These are phyloP conservation scores for Ophiobolus disseminans DNA, from an alignment of 2,329 filamentous ascomycete genomes.

Conservation along the genomic window DNA sequence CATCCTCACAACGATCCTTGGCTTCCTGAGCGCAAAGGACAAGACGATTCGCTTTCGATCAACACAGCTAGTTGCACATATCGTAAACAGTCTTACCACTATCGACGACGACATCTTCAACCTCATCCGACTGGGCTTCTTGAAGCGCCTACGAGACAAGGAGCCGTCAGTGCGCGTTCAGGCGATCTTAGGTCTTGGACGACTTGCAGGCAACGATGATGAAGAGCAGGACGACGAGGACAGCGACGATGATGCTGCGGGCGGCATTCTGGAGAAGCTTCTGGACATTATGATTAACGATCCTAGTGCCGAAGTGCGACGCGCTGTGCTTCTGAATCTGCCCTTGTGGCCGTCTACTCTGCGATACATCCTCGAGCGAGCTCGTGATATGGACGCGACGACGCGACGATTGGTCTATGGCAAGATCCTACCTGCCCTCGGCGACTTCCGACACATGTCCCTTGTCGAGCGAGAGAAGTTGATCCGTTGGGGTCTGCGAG, in stretches of 20 bases:
- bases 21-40: conserved; percentile 84
- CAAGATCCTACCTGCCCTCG: conserved; percentile 82
- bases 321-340: conserved; percentile 88
- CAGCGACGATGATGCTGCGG: conserved; percentile 69
- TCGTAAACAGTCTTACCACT: conserved; percentile 89
- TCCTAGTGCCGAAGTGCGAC: conserved; percentile 88
- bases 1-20: conserved; percentile 75
- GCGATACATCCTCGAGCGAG: conserved; percentile 86
- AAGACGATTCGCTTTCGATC: conserved; percentile 90
- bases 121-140: conserved; percentile 76
- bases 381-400: conserved; percentile 83
- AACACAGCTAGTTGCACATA: conserved; percentile 87
- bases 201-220: conserved; percentile 74
- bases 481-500: conserved; percentile 89
- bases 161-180: conserved; percentile 91
- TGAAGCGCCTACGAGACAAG: conserved; percentile 91
- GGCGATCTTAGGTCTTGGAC: conserved; percentile 86
- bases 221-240: conserved; percentile 69
- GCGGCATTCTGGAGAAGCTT: conserved; percentile 80
- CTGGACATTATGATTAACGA: conserved; percentile 92
- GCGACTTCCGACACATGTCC: conserved; percentile 92
- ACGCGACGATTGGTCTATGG: conserved; percentile 89
- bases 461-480: conserved; percentile 95
- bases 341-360: conserved; percentile 83
- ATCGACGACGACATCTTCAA: conserved; percentile 93